These are phyloP conservation scores for Inga oerstediana DNA, from an alignment of 306 rosid species.

Conservation along the genomic window DNA sequence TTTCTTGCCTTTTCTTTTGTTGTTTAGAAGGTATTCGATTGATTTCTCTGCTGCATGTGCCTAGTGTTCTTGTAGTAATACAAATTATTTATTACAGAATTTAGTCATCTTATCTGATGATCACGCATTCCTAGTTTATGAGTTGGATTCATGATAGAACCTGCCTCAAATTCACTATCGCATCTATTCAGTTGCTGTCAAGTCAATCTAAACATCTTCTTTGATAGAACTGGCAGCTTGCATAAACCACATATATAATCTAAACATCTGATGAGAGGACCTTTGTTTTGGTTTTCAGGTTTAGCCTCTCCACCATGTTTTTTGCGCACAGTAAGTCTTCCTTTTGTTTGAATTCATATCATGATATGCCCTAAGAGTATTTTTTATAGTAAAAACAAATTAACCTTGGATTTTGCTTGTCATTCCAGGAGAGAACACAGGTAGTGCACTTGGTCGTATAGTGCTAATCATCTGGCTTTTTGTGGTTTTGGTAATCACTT, in stretches of 20 bases:
- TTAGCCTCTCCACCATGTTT: constrained; percentile 10
- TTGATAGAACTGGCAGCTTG: neutral
- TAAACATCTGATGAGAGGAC: neutral
- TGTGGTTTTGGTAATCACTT: neutral
- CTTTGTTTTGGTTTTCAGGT: neutral
- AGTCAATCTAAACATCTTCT: neutral
- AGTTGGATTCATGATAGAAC: neutral
- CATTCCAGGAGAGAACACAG: neutral
- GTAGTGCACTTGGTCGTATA: constrained; percentile 6
- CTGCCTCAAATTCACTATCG: neutral
- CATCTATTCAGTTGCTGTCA: neutral
- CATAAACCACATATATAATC: neutral
- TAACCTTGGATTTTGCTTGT: neutral
- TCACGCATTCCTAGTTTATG: neutral
- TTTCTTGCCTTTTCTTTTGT: neutral
- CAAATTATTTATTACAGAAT: neutral
- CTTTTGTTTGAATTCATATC: neutral
- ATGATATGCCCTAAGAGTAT: neutral
- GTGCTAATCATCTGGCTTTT: neutral
- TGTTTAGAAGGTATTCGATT: neutral
- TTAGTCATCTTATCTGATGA: neutral
- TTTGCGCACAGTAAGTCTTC: neutral
- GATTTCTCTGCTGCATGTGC: neutral
- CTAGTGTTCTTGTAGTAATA: neutral
- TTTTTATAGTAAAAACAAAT: neutral